Conservation (phyloP, 2,329 filamentous ascomycete species). For the Plectosphaerella sp. region DNA sequence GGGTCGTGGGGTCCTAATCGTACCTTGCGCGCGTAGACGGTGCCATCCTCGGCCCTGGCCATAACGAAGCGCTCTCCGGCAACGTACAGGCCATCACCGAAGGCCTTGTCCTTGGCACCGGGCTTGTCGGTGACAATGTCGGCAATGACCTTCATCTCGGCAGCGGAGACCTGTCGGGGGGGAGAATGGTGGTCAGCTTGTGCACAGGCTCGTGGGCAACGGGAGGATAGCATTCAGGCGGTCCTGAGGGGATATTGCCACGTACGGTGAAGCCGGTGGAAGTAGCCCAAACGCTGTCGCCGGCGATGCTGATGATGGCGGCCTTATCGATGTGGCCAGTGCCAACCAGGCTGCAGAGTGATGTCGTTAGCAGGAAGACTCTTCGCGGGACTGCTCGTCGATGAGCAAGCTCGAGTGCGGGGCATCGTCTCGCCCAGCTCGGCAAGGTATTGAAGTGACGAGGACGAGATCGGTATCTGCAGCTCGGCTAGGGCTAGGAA, state of each 20-base stretch:
- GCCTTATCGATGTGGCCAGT: conserved; percentile 77
- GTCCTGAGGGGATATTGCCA: background rate
- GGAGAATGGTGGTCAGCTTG: background rate
- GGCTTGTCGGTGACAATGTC: conserved; percentile 42
- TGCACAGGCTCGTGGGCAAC: background rate
- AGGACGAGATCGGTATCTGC: background rate
- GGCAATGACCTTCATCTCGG: conserved; percentile 56
- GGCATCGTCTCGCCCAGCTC: background rate
- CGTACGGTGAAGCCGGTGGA: conserved; percentile 69
- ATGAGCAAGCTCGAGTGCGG: no score
- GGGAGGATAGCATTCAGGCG: background rate
- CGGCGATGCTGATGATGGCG: conserved; percentile 76
- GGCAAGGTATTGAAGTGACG: background rate
- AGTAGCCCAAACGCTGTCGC: conserved; percentile 75
- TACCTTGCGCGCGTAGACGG: conserved; percentile 85
- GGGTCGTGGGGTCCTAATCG: background rate
- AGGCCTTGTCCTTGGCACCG: conserved; percentile 59
- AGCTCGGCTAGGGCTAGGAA: background rate
- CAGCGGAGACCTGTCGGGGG: conserved; percentile 46
- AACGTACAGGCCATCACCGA: conserved; percentile 69
- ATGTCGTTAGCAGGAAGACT: no score
- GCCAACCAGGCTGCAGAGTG: conserved; percentile 65
- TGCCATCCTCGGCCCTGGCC: conserved; percentile 70
- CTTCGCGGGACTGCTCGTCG: background rate
- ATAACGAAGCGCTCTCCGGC: conserved; percentile 74